These are phyloP conservation scores for Penicillium paradoxum DNA, from an alignment of 495 filamentous ascomycete genomes.

Conservation along the genomic window DNA sequence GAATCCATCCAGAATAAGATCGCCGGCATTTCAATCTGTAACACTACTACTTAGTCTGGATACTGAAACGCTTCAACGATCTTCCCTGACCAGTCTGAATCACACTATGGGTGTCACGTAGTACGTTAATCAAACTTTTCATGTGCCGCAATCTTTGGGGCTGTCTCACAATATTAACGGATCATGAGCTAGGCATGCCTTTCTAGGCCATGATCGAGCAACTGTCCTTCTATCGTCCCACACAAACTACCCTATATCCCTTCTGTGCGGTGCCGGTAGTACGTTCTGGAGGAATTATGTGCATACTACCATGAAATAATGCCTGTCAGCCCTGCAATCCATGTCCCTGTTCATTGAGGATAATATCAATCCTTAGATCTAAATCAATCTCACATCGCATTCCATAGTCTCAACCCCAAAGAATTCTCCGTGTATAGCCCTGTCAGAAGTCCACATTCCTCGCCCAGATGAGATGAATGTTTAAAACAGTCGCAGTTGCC, in stretches of 20 bases:
- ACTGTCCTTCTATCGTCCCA: neutral
- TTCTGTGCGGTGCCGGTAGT: neutral
- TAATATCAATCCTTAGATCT: neutral
- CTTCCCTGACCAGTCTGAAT: too few relatives aligned
- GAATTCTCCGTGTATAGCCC: neutral
- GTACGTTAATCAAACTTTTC: neutral
- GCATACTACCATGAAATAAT: neutral
- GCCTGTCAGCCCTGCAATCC: neutral
- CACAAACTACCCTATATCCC: neutral
- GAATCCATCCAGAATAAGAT: too few relatives aligned
- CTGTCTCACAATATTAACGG: neutral
- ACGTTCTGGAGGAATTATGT: neutral
- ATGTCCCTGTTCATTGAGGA: neutral
- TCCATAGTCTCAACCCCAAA: neutral
- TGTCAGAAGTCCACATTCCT: neutral
- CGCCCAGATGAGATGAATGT: neutral
- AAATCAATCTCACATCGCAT: neutral
- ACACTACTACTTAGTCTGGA: too few relatives aligned
- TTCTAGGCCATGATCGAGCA: neutral
- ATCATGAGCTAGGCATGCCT: neutral
- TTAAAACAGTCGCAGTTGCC: neutral
- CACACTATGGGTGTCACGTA: neutral
- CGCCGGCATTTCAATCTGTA: too few relatives aligned
- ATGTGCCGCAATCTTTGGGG: neutral
- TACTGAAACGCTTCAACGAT: too few relatives aligned